Percentiles rank a stretch among this genome's conserved stretches.
Evolutionary conservation across 495 filamentous ascomycete species (phyloP).

Genomic region (Lindgomyces ingoldianus): DNA sequence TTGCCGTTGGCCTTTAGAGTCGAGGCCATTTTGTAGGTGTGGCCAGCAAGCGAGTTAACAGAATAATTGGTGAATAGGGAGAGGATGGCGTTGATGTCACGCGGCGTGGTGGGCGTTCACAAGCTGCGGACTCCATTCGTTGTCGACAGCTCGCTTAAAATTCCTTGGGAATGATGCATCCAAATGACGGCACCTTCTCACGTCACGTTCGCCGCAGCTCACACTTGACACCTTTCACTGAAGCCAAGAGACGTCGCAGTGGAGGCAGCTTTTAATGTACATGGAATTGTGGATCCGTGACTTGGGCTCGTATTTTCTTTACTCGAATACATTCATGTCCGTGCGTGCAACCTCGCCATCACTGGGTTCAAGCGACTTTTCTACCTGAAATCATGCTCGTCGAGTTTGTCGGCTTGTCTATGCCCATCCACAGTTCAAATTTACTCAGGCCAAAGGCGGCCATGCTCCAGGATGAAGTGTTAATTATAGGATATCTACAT

Average conservation of each 20-base stretch:
- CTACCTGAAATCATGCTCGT: no score
- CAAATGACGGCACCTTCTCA: not conserved
- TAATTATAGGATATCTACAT: slow-evolving; percentile 11
- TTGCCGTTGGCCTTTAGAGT: slow-evolving; percentile 33
- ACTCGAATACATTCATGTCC: no score
- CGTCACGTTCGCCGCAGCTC: not conserved
- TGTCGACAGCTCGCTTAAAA: slow-evolving; percentile 24
- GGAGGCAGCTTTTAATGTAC: no score
- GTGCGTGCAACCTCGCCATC: no score
- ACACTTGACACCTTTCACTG: not conserved
- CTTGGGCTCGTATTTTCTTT: no score
- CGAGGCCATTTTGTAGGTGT: slow-evolving; percentile 9
- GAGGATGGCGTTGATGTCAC: slow-evolving; percentile 35
- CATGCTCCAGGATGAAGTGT: not conserved
- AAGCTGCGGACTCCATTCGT: slow-evolving; percentile 10
- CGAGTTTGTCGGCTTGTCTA: no score
- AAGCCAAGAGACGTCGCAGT: no score
- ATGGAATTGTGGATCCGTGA: no score
- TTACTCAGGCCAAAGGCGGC: no score
- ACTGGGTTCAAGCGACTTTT: no score
- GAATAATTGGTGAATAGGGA: slow-evolving; percentile 24
- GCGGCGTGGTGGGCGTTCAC: slow-evolving; percentile 25
- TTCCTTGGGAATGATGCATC: not conserved
- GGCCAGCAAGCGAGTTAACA: slow-evolving; percentile 2
- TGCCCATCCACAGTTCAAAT: no score